Base-by-base conservation (phyloP, 2,329 filamentous ascomycete species). In the Aspergillus fructus region DNA sequence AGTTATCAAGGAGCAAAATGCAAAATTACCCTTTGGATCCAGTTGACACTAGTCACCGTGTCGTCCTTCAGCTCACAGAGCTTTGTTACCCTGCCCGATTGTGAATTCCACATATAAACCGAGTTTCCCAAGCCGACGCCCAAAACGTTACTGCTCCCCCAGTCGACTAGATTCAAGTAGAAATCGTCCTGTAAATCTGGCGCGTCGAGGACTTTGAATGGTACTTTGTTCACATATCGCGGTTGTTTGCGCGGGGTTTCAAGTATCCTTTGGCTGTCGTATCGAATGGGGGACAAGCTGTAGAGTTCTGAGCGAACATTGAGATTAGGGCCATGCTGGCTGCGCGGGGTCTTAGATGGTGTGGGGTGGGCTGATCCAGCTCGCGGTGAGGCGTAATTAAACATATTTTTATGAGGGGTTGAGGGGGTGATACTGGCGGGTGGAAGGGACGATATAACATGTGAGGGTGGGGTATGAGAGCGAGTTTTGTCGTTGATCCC, bases 51-150 rank as follows among this genome's bases (percentile, higher is more conserved):
- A 3, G 94, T 99, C 1, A 99, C 93, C 0, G 88, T 93, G 71
- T 99, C 94, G 67, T 96, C 93, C 63, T 90, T 88, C 12, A 97
- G 80, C 46, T 96, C 93, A 75, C 94, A 97, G 9, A 99, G 83
- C 75, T 96, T 96, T 59, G 92, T 96, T 2, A 99, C 94, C 62
- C 90, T 86, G 61, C 93, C 94, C 7, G 89, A 89, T 64, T 91
- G 87, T 4, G 93, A 94, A 72, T 97, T 96, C 94, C 94, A 99
- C 86, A 97, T 94, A 71, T 97, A 99, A 5, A 99, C 94, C 64
- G 91, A 96, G 17, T 89, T 91, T 17, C 93, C 93, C 24, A 99
- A 79, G 0, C 94, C 94, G 43, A 99, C 94, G 6, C 93, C 94
- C 11, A 99, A 82, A 8, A 96, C 89, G 73, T 97, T 96, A 65